Conservation (phyloP, 345 rosid species). For the Eucalyptus camaldulensis region DNA sequence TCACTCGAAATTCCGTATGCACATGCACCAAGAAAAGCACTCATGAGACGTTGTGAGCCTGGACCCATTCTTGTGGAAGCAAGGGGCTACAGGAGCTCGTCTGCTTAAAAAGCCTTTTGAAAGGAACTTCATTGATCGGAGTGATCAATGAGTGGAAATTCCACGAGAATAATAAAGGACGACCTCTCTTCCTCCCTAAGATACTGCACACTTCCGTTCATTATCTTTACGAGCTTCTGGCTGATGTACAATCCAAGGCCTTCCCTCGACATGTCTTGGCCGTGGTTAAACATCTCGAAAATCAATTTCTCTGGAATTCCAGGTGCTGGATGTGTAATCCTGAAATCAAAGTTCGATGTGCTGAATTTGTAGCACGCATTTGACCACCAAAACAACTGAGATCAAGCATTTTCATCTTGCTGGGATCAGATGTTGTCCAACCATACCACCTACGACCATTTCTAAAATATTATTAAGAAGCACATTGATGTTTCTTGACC, state of each 20-base stretch:
- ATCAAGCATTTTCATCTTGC: background rate
- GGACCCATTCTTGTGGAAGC: background rate
- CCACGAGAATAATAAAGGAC: constrained; percentile 51
- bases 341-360: background rate
- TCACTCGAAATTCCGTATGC: background rate
- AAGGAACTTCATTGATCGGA: background rate
- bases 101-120: background rate
- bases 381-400: background rate
- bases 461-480: background rate
- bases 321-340: constrained; percentile 73
- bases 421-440: background rate
- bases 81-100: background rate
- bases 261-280: constrained; percentile 52
- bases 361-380: background rate
- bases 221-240: constrained; percentile 67
- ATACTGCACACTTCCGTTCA: constrained; percentile 74
- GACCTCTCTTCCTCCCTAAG: constrained; percentile 62
- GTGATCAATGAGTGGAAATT: constrained; percentile 36
- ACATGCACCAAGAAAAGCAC: background rate
- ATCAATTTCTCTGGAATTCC: constrained; percentile 66
- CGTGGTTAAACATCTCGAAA: constrained; percentile 57
- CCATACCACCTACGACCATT: background rate
- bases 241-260: constrained; percentile 65
- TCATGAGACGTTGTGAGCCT: background rate
- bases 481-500: background rate